Percentiles rank a stretch among this genome's conserved stretches.
These are phyloP conservation scores for Botrytis galanthina DNA, from an alignment of 2,329 filamentous ascomycete species.

Conservation along the genomic window DNA sequence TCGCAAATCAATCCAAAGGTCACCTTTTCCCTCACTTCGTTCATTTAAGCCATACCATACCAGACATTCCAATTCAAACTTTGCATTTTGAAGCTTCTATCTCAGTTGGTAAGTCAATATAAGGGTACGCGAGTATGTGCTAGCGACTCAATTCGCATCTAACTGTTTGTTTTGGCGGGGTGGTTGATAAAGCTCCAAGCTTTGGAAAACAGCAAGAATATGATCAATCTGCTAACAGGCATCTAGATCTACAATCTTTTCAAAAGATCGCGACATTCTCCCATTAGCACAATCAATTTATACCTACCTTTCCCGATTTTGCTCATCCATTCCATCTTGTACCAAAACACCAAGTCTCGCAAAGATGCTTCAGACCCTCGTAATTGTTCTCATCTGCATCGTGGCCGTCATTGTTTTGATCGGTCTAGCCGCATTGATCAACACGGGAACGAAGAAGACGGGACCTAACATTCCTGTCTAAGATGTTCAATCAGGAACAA, in stretches of 20 bases:
- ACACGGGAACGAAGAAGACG: neutral
- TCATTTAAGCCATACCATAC: neutral
- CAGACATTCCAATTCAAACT: neutral
- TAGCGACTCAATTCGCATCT: neutral
- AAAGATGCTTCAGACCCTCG: constrained; percentile 11
- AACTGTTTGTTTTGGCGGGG: neutral
- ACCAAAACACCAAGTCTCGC: neutral
- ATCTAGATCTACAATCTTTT: constrained; percentile 9
- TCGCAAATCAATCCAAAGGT: neutral
- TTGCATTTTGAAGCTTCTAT: neutral
- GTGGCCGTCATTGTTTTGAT: neutral
- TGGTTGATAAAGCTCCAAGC: neutral
- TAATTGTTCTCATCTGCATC: constrained; percentile 14
- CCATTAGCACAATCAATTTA: neutral
- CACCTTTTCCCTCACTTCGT: neutral
- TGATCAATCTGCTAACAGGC: neutral
- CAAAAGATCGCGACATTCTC: neutral
- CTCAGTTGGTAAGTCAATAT: neutral
- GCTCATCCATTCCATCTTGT: neutral
- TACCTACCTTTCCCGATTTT: neutral
- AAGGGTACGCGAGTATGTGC: neutral
- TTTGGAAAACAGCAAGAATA: neutral
- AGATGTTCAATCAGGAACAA: neutral
- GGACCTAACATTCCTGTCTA: constrained; percentile 3
- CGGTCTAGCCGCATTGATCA: constrained; percentile 14